These are phyloP conservation scores for Ramularia collo-cygni DNA, from an alignment of 2,329 filamentous ascomycete genomes.

Conservation along the genomic window DNA sequence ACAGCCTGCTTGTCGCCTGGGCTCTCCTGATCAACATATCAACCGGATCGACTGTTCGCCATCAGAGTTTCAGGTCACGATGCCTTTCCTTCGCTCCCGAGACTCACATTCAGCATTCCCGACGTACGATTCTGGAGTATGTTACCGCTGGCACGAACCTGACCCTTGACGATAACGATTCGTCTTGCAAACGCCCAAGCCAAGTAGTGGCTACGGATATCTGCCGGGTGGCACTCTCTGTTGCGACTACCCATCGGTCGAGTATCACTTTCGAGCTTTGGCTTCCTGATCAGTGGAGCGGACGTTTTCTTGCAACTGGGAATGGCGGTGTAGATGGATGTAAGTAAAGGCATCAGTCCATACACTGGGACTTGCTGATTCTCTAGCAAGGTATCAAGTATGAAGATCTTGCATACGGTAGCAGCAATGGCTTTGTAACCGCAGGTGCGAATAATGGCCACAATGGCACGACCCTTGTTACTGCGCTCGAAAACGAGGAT, in stretches of 20 bases:
- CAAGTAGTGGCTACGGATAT: constrained; percentile 32
- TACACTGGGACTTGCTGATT: too few species aligned
- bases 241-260: constrained; percentile 34
- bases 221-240: constrained; percentile 35
- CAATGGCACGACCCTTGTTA: constrained; percentile 37
- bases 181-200: constrained; percentile 32
- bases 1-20: too few species aligned
- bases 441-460: constrained; percentile 39
- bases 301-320: constrained; percentile 28
- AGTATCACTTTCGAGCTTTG: constrained; percentile 41
- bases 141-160: constrained; percentile 25
- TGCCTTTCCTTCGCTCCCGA: too few species aligned
- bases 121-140: constrained; percentile 12
- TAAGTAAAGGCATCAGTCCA: too few species aligned
- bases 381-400: constrained; percentile 24
- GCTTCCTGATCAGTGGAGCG: constrained; percentile 33
- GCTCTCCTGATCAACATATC: too few species aligned
- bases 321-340: constrained; percentile 39
- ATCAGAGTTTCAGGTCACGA: too few species aligned
- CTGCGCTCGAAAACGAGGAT: constrained; percentile 32
- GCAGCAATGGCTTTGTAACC: constrained; percentile 34
- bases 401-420: constrained; percentile 33
- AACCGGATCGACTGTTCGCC: too few species aligned
- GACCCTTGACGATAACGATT: constrained; percentile 20
- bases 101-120: too few species aligned